Percentiles rank a stretch among this genome's conserved stretches.
These are phyloP conservation scores for Amanita rimosa DNA, from an alignment of 768 basidiomycete species.

Conservation along the genomic window DNA sequence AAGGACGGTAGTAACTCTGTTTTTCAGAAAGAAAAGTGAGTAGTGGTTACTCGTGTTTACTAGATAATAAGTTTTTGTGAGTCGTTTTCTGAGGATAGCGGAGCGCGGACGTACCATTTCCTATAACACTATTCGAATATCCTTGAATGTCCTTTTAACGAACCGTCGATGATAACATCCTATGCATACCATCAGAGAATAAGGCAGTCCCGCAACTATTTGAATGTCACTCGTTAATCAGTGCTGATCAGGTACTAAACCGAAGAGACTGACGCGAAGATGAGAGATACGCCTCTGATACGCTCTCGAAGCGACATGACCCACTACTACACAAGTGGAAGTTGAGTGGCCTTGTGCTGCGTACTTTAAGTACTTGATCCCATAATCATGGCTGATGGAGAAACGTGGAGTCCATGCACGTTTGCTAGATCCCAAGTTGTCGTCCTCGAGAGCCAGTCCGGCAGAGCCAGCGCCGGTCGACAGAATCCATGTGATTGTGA, in stretches of 20 bases:
- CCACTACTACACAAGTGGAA: background rate
- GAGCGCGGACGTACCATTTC: conserved; percentile 41
- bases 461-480: too few species aligned
- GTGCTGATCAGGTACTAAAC: too few species aligned
- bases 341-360: background rate
- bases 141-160: conserved; percentile 26
- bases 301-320: conserved; percentile 19
- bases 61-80: conserved; percentile 15
- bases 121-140: conserved; percentile 75
- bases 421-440: background rate
- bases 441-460: background rate
- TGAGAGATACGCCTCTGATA: conserved; percentile 58
- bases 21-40: background rate
- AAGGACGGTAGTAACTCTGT: background rate
- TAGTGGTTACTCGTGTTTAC: conserved; percentile 53
- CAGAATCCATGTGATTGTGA: background rate
- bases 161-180: background rate
- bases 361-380: background rate
- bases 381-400: background rate
- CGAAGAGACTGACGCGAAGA: conserved; percentile 58
- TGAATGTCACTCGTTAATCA: too few species aligned
- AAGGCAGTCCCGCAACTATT: conserved; percentile 78
- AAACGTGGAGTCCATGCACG: too few species aligned
- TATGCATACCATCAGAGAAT: conserved; percentile 64
- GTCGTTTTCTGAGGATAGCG: background rate